Evolutionary conservation across 805 yeast genomes (phyloP).

Genomic region (Wickerhamiella qilinensis): DNA sequence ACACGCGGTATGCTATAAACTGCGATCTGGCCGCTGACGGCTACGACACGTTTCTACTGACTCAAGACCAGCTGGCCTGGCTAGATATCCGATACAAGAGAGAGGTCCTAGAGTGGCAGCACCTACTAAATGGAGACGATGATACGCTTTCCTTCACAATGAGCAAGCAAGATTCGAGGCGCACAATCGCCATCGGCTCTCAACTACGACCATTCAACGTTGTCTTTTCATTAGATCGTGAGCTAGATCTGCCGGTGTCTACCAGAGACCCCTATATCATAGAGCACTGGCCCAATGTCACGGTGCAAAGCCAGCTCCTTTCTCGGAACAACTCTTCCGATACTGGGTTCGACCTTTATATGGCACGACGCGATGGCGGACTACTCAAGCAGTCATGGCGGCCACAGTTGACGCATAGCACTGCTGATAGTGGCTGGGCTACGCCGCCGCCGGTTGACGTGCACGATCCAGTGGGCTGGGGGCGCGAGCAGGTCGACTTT

Average conservation of each 20-base stretch:
- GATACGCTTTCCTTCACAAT: constrained; percentile 31
- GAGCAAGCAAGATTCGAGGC: constrained; percentile 12
- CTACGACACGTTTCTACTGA: constrained; percentile 35
- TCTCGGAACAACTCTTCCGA: constrained; percentile 2
- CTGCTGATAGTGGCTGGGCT: not conserved
- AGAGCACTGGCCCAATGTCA: constrained; percentile 12
- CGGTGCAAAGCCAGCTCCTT: constrained; percentile 11
- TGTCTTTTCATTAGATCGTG: constrained; percentile 23
- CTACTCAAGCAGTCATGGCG: constrained; percentile 10
- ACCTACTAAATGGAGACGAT: constrained; percentile 40
- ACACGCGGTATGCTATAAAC: not conserved
- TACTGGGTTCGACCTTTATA: constrained; percentile 3
- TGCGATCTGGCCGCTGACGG: constrained; percentile 8
- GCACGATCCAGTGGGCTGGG: not conserved
- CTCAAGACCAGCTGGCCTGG: constrained; percentile 32
- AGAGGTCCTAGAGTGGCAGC: constrained; percentile 58
- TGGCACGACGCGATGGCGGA: constrained; percentile 11
- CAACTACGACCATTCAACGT: constrained; percentile 21
- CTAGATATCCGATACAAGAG: constrained; percentile 24
- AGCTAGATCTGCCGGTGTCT: constrained; percentile 24
- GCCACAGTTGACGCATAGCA: not conserved
- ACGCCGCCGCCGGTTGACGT: not conserved
- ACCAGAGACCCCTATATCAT: constrained; percentile 12
- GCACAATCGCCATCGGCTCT: constrained; percentile 18
- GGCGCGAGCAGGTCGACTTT: constrained; percentile 3